These are phyloP conservation scores for Trifolium repens DNA, from an alignment of 306 rosid species.

Conservation along the genomic window DNA sequence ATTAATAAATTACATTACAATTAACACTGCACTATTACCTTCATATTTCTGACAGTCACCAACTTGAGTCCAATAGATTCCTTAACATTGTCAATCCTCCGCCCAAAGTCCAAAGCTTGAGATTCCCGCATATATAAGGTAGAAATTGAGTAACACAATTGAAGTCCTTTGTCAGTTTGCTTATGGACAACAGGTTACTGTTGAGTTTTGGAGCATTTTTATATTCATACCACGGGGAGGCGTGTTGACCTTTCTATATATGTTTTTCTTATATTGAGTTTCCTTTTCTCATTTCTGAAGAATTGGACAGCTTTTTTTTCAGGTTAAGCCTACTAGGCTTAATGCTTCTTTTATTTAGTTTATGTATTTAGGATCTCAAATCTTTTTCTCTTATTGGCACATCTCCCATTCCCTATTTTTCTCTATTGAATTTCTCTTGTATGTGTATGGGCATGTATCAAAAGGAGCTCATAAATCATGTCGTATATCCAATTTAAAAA, in stretches of 20 bases:
- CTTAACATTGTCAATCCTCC: not conserved
- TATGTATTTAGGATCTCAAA: slow-evolving; percentile 8
- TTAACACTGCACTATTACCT: not conserved
- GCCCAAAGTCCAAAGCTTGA: not conserved
- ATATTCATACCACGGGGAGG: not conserved
- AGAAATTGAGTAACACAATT: slow-evolving; percentile 17
- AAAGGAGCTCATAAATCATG: slow-evolving; percentile 11
- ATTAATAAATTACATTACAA: not conserved
- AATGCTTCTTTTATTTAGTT: not conserved
- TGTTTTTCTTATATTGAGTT: not conserved
- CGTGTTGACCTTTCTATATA: not conserved
- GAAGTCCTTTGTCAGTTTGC: slow-evolving; percentile 7
- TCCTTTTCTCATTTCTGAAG: not conserved
- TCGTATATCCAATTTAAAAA: not conserved
- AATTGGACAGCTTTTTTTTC: not conserved
- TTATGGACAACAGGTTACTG: slow-evolving; percentile 4
- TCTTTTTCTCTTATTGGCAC: slow-evolving; percentile 2
- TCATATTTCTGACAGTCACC: not conserved
- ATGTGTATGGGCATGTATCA: not conserved
- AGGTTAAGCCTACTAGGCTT: slow-evolving; percentile 9
- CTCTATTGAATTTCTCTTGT: slow-evolving; percentile 16
- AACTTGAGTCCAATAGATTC: slow-evolving; percentile 4
- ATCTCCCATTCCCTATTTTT: not conserved
- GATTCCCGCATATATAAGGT: slow-evolving; percentile 7
- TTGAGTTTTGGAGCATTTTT: slow-evolving; percentile 13